Percentiles rank a stretch among this genome's conserved stretches.
Conservation (phyloP, 2,329 filamentous ascomycete species). For the Fusarium begoniae region DNA sequence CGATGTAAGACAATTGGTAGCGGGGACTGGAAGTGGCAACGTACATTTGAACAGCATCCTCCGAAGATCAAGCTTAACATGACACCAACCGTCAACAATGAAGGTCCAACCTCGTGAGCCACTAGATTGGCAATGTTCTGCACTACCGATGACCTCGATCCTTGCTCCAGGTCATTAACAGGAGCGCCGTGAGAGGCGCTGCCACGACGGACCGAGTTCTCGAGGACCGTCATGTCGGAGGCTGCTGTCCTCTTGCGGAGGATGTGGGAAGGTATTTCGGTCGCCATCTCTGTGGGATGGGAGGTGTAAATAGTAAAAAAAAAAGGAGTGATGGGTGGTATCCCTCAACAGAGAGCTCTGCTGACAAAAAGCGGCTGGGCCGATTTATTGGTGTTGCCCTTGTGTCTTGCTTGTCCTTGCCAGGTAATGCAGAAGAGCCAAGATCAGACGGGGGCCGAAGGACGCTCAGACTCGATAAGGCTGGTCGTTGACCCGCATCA, state of each 20-base stretch:
- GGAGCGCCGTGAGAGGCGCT: slow-evolving; percentile 13
- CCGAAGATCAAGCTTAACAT: slow-evolving; percentile 93
- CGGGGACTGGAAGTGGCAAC: slow-evolving; percentile 38
- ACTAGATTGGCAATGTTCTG: slow-evolving; percentile 37
- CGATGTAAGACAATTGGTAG: not conserved
- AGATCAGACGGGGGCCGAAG: slow-evolving; percentile 2
- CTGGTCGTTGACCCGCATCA: not conserved
- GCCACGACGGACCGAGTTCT: slow-evolving; percentile 12
- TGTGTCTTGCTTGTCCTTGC: slow-evolving; percentile 20
- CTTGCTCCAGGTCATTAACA: slow-evolving; percentile 23
- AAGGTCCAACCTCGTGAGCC: slow-evolving; percentile 40
- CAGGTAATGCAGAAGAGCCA: slow-evolving; percentile 26
- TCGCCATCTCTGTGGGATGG: slow-evolving; percentile 13
- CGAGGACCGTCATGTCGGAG: slow-evolving; percentile 34
- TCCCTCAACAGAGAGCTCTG: slow-evolving; percentile 21
- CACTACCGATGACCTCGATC: slow-evolving; percentile 24
- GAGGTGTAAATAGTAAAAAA: slow-evolving; percentile 19
- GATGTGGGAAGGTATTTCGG: slow-evolving; percentile 27
- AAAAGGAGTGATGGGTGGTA: slow-evolving; percentile 10
- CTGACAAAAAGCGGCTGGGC: slow-evolving; percentile 29
- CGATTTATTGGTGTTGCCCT: slow-evolving; percentile 28
- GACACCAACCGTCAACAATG: slow-evolving; percentile 64
- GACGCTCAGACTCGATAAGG: not conserved
- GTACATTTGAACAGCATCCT: slow-evolving; percentile 92
- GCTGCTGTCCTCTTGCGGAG: slow-evolving; percentile 36